Conservation (phyloP, 768 basidiomycete genomes). For the Tricholoma furcatifolium region DNA sequence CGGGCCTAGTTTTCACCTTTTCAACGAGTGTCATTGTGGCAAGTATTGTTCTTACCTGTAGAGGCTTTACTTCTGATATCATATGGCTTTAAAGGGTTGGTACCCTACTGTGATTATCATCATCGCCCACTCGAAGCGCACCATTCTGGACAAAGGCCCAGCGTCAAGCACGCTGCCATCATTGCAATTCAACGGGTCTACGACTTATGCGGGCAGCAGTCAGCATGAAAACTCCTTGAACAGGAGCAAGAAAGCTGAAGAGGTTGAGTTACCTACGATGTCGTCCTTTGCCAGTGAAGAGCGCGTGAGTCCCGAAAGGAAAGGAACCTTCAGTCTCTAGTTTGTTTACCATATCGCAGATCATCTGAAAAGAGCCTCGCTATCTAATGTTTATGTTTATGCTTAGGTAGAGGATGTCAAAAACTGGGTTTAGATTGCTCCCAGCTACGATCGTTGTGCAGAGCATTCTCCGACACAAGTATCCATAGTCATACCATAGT, state of each 20-base stretch:
- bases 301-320: not conserved
- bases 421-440: no score
- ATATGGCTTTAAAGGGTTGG: not conserved
- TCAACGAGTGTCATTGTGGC: constrained; percentile 8
- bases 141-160: not conserved
- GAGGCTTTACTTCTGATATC: not conserved
- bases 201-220: not conserved
- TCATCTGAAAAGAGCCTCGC: not conserved
- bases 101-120: constrained; percentile 7
- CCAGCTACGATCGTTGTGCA: no score
- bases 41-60: not conserved
- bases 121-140: constrained; percentile 7
- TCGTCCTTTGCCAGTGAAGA: not conserved
- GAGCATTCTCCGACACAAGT: no score
- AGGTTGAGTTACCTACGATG: not conserved
- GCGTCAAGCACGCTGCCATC: not conserved
- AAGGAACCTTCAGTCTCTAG: not conserved
- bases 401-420: no score
- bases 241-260: not conserved
- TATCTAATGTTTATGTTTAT: not conserved
- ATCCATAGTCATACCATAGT: no score
- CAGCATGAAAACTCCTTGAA: not conserved
- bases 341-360: not conserved
- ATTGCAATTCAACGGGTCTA: not conserved
- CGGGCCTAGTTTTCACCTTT: constrained; percentile 6